Evolutionary conservation across 805 yeast species (phyloP).

Genomic region (Wickerhamiella kazuoi): DNA sequence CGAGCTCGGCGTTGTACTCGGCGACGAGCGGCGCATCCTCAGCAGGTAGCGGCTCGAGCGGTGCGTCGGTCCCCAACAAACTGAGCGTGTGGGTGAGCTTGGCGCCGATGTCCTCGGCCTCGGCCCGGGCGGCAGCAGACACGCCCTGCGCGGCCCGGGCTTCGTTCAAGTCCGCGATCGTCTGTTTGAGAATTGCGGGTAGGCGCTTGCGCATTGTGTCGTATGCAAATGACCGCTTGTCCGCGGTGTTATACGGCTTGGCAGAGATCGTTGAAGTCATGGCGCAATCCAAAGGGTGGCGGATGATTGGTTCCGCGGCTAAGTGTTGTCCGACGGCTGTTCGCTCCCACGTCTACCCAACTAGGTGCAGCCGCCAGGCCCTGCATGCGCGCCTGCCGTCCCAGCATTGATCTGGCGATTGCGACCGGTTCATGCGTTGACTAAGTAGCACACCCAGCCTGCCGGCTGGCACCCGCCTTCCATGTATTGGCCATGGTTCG

Average conservation of each 20-base stretch:
- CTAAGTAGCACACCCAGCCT: too few species aligned
- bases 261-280: too few species aligned
- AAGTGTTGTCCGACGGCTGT: too few species aligned
- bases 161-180: constrained; percentile 42
- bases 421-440: too few species aligned
- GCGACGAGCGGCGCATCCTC: constrained; percentile 28
- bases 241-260: constrained; percentile 44
- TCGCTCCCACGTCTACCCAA: too few species aligned
- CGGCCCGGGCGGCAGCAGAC: constrained; percentile 19
- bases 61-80: constrained; percentile 22
- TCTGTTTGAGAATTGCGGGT: constrained; percentile 63
- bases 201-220: constrained; percentile 66
- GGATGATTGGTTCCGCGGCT: too few species aligned
- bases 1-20: constrained; percentile 42
- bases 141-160: constrained; percentile 15
- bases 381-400: too few species aligned
- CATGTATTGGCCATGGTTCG: not conserved
- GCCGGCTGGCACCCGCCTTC: not conserved
- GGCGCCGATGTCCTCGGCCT: constrained; percentile 31
- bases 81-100: constrained; percentile 28
- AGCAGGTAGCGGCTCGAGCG: constrained; percentile 27
- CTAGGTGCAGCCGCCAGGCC: too few species aligned
- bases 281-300: too few species aligned
- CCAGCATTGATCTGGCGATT: too few species aligned
- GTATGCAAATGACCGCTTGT: constrained; percentile 63